phyloP scores from a whole-genome alignment of 108 stramenopile species.

The Cyclotella sp. region DNA sequence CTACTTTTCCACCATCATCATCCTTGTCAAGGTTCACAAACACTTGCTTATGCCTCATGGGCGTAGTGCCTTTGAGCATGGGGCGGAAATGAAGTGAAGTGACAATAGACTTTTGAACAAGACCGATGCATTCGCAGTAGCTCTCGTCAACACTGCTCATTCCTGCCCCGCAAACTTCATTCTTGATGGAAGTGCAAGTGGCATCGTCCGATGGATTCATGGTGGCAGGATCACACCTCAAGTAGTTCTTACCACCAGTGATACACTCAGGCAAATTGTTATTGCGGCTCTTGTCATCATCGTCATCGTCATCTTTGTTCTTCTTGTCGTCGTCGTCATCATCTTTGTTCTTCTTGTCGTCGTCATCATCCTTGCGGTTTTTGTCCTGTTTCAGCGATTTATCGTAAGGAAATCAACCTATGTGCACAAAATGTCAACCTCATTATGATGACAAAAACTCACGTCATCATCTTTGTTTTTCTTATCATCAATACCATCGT shows the following conservation, averaged over 20 bases:
- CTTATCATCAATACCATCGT: not conserved
- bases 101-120: not conserved
- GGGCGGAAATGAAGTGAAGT: too few relatives aligned
- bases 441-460: not conserved
- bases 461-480: not conserved
- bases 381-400: too few relatives aligned
- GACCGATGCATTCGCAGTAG: constrained; percentile 6
- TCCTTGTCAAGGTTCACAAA: too few relatives aligned
- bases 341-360: too few relatives aligned
- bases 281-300: not conserved
- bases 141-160: not conserved
- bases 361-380: too few relatives aligned
- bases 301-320: not conserved
- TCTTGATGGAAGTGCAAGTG: not conserved
- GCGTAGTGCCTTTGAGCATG: too few relatives aligned
- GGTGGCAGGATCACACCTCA: not conserved
- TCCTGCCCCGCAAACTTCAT: not conserved
- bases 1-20: too few relatives aligned
- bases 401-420: too few relatives aligned
- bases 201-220: not conserved
- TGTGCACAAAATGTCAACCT: not conserved
- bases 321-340: too few relatives aligned
- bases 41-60: too few relatives aligned
- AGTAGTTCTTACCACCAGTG: not conserved
- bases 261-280: not conserved